phyloP scores from a whole-genome alignment of 139 green algal genomes.

The Chara braunii region DNA sequence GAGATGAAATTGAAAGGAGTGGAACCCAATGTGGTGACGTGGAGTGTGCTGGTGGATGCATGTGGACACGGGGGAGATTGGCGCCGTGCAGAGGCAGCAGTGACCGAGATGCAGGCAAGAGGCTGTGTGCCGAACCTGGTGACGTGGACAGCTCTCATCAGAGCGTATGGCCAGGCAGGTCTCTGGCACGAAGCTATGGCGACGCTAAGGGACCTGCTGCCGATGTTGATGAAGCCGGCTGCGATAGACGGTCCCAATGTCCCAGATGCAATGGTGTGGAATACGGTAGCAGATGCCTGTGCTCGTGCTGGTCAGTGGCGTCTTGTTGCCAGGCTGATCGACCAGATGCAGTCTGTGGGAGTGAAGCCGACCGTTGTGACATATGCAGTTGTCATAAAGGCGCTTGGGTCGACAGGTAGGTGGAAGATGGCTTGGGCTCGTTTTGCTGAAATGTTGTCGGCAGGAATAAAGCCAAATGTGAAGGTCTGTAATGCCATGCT shows the following conservation, averaged over 20 bases:
- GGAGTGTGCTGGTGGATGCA: background rate
- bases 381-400: background rate
- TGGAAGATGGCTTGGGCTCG: background rate
- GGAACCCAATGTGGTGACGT: slow-evolving; percentile 16
- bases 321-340: background rate
- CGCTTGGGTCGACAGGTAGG: background rate
- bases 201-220: too few relatives aligned
- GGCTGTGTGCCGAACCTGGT: slow-evolving; percentile 8
- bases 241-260: too few relatives aligned
- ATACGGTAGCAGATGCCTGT: background rate
- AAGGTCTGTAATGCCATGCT: slow-evolving; percentile 3
- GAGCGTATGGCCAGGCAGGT: background rate
- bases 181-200: background rate
- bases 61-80: background rate
- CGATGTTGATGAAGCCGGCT: too few relatives aligned
- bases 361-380: background rate
- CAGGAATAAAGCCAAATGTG: slow-evolving; percentile 13
- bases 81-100: background rate
- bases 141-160: slow-evolving; percentile 3
- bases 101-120: slow-evolving; percentile 1
- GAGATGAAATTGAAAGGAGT: slow-evolving; percentile 1
- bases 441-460: slow-evolving; percentile 10
- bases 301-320: slow-evolving; percentile 2
- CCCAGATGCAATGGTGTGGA: too few relatives aligned
- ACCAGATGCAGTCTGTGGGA: slow-evolving; percentile 1